A percentile compares a stretch with the other conserved stretches of the same genome.
phyloP scores from a whole-genome alignment of 768 basidiomycete genomes.

The Bullera alba region DNA sequence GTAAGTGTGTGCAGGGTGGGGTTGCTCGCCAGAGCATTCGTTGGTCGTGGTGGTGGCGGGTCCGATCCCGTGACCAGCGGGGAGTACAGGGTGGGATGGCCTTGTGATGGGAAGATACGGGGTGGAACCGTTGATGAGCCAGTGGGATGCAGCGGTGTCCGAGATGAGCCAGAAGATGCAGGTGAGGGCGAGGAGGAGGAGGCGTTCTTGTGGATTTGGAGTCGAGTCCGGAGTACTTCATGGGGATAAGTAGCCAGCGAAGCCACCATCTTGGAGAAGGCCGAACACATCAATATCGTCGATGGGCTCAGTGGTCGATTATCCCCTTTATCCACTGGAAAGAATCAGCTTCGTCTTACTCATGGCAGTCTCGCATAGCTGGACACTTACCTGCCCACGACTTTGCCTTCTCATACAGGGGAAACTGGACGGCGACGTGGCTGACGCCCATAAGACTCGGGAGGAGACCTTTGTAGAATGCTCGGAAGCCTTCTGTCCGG shows the following conservation, averaged over 20 bases:
- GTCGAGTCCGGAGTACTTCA: slow-evolving; percentile 94
- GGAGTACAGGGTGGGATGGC: not conserved
- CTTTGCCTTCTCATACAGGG: slow-evolving; percentile 90
- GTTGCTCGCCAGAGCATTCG: no score
- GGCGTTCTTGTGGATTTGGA: slow-evolving; percentile 60
- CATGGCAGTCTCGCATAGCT: not conserved
- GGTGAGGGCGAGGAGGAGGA: not conserved
- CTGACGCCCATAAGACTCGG: slow-evolving; percentile 88
- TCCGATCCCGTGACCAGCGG: not conserved
- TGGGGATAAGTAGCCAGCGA: slow-evolving; percentile 95
- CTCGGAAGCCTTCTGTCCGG: slow-evolving; percentile 71
- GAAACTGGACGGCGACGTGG: slow-evolving; percentile 97
- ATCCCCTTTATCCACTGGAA: no score
- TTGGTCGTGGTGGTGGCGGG: slow-evolving; percentile 1
- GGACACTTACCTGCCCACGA: slow-evolving; percentile 65
- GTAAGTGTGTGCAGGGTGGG: not conserved
- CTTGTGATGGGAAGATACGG: not conserved
- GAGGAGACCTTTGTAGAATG: slow-evolving; percentile 89
- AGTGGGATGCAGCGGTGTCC: not conserved
- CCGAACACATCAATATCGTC: slow-evolving; percentile 79
- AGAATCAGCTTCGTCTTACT: not conserved
- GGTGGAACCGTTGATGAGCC: not conserved
- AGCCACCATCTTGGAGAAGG: slow-evolving; percentile 91
- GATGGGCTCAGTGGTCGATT: slow-evolving; percentile 51
- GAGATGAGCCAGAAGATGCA: not conserved